phyloP scores from a whole-genome alignment of 2,329 filamentous ascomycete species.

The Onygena corvina region DNA sequence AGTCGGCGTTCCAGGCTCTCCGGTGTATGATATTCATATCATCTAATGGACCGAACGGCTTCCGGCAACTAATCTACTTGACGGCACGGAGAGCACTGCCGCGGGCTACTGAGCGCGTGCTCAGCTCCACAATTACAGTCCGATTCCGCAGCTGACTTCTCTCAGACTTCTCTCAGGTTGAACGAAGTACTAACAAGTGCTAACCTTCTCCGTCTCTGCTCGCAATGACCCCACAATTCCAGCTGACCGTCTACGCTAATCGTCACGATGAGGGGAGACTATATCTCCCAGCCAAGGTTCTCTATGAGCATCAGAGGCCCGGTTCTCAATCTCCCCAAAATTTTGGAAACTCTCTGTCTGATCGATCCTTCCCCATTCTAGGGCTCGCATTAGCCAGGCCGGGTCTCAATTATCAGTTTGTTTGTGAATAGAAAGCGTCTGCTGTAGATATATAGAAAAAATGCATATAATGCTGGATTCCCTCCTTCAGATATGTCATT shows the following conservation, averaged over 20 bases:
- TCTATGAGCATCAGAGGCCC: not conserved
- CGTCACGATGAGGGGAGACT: constrained; percentile 1
- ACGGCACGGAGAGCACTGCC: too few relatives aligned
- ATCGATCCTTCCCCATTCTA: not conserved
- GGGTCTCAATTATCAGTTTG: not conserved
- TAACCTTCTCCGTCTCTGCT: not conserved
- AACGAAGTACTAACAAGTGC: not conserved
- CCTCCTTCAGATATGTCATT: not conserved
- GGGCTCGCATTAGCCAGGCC: not conserved
- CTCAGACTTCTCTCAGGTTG: too few relatives aligned
- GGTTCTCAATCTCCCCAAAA: not conserved
- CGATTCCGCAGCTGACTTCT: not conserved
- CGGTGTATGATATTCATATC: too few relatives aligned
- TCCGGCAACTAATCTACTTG: too few relatives aligned
- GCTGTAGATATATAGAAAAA: not conserved
- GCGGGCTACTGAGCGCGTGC: too few relatives aligned
- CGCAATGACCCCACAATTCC: not conserved
- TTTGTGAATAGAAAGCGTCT: too few relatives aligned
- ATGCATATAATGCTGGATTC: not conserved
- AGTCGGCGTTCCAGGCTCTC: too few relatives aligned
- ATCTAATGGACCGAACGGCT: too few relatives aligned
- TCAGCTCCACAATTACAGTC: not conserved
- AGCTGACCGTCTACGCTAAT: not conserved
- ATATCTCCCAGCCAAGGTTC: not conserved
- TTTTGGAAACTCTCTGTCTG: not conserved